Percentiles rank a stretch among this genome's conserved stretches.
Conservation (phyloP, 2,329 filamentous ascomycete genomes). For the Microdochium nivale region DNA sequence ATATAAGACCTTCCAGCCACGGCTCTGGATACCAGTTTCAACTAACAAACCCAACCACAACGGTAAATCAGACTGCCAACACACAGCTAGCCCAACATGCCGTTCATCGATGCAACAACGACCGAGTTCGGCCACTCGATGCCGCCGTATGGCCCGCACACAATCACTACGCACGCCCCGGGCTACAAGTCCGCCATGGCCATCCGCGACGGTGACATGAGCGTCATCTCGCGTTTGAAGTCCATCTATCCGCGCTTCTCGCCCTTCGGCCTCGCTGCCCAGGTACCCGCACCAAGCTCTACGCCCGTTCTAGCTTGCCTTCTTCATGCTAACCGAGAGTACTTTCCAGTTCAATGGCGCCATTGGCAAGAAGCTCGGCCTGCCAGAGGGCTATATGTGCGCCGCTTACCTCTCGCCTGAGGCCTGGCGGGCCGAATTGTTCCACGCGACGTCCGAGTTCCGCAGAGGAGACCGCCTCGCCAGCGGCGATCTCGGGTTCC, state of each 20-base stretch:
- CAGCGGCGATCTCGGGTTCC: slow-evolving; percentile 24
- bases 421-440: slow-evolving; percentile 13
- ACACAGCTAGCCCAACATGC: background rate
- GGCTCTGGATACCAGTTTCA: too few relatives aligned
- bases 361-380: slow-evolving; percentile 21
- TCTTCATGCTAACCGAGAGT: background rate
- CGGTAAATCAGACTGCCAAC: too few relatives aligned
- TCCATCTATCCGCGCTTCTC: slow-evolving; percentile 38
- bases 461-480: slow-evolving; percentile 26
- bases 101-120: background rate
- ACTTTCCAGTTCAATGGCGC: slow-evolving; percentile 23
- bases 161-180: slow-evolving; percentile 34
- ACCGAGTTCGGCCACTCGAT: slow-evolving; percentile 30
- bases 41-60: too few relatives aligned
- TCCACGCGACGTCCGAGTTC: slow-evolving; percentile 22
- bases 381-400: slow-evolving; percentile 15
- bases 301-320: background rate
- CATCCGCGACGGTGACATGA: slow-evolving; percentile 31
- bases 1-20: too few relatives aligned
- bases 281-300: slow-evolving; percentile 19
- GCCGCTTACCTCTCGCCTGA: slow-evolving; percentile 19
- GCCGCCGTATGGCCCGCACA: slow-evolving; percentile 36
- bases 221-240: slow-evolving; percentile 22
- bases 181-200: slow-evolving; percentile 30
- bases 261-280: slow-evolving; percentile 26